Evolutionary conservation across 2,329 filamentous ascomycete species (phyloP), one percentile per base, ranked within the genome.

Genomic region (Allantophomopsis lycopodina): DNA sequence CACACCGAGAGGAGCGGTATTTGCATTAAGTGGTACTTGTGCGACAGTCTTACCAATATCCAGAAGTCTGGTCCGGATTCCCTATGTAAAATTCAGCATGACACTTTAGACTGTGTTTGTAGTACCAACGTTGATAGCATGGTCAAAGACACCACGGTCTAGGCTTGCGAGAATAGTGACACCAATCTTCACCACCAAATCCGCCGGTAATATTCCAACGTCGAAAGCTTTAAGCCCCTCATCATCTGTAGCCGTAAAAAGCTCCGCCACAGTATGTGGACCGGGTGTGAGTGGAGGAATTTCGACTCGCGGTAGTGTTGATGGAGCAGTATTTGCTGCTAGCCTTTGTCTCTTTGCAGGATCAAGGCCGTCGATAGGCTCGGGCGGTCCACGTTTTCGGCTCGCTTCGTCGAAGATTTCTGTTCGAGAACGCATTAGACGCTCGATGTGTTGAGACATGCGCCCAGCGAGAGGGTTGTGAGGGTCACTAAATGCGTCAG

Each of bases 381-480:
- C 82, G 33, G 65, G 69, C 4, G 79, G 68, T 4, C 76, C 73
- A 44, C 91, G 76, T 60, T 98, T 98, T 42, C 83, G 78, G 38
- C 66, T 76, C 38, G 72, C 67, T 39, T 93, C 86, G 41, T 94
- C 85, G 40, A 91, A 78, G 10, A 85, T 70, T 48, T 94, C 86
- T 8, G 76, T 67, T 40, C 85, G 77, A 40, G 76, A 79, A 46
- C 86, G 82, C 63, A 84, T 78, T 45, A 93, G 72, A 37, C 85
- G 76, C 51, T 94, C 86, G 14, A 94, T 66, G 53, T 94, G 80
- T 54, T 91, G 83, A 50, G 94, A 84, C 57, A 98, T 91, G 44
- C 84, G 80, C 1, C 71, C 71, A 16, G 73, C 71, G 39, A 87
- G 67, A 1, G 84, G 78, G 49, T 87, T 83, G 40, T 83, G 82